Percentiles rank a stretch among this genome's conserved stretches.
These are phyloP conservation scores for Pyrenophora teres DNA, from an alignment of 2,329 filamentous ascomycete genomes.

Conservation along the genomic window DNA sequence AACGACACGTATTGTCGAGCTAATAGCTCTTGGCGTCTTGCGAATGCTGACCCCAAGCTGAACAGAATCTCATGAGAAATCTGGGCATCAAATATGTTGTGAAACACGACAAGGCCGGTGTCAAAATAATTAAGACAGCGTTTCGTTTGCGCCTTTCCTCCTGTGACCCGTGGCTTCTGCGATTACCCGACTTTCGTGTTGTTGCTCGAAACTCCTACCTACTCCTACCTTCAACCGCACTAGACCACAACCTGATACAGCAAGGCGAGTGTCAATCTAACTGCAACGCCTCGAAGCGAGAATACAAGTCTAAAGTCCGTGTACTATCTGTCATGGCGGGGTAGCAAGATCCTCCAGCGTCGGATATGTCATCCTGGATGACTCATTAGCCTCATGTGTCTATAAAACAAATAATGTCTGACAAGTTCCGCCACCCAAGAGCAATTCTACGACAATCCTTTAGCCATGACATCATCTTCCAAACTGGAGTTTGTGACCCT, in stretches of 20 bases:
- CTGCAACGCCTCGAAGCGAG: no score
- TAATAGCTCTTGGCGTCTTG: constrained; percentile 5
- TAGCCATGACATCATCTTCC: constrained; percentile 20
- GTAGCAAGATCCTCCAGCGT: neutral
- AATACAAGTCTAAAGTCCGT: no score
- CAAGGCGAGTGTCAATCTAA: no score
- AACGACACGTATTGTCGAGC: constrained; percentile 2
- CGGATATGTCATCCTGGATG: constrained; percentile 4
- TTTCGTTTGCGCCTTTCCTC: neutral
- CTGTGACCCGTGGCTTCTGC: no score
- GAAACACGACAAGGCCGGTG: neutral
- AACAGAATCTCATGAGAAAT: neutral
- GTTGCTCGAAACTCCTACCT: no score
- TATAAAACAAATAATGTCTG: neutral
- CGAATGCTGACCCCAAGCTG: neutral
- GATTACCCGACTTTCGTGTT: no score
- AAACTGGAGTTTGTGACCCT: constrained; percentile 47
- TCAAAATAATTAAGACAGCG: neutral
- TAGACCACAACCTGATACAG: no score
- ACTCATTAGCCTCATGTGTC: constrained; percentile 9
- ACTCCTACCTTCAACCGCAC: no score
- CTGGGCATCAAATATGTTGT: neutral
- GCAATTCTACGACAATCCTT: neutral
- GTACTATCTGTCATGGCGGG: neutral
- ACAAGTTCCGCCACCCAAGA: neutral